Percentiles rank a stretch among this genome's conserved stretches.
Evolutionary conservation across 352 stramenopile species (phyloP).

Genomic region (Pythium rishiriense): DNA sequence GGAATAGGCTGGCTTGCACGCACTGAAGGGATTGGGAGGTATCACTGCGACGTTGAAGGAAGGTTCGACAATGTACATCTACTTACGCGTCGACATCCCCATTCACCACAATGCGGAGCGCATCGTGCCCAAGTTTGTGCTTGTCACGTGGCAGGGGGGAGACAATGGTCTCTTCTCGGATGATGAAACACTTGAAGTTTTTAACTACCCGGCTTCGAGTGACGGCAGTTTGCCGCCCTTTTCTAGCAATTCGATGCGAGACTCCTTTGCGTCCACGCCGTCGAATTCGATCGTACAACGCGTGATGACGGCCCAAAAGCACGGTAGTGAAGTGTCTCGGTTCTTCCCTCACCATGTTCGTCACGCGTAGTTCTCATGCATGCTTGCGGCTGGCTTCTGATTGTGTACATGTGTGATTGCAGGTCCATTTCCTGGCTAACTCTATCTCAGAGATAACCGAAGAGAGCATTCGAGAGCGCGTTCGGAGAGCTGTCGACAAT

Average conservation of each 20-base stretch:
- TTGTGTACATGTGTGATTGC: background rate
- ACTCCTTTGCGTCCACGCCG: conserved; percentile 17
- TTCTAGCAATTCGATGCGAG: conserved; percentile 27
- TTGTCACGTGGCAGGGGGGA: conserved; percentile 82
- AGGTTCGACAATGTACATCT: conserved; percentile 88
- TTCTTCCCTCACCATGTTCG: conserved; percentile 87
- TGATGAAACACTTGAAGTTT: conserved; percentile 42
- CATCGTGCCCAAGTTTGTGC: conserved; percentile 86
- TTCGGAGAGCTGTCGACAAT: conserved; percentile 81
- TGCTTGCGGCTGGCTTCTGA: background rate
- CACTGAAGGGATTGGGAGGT: conserved; percentile 79
- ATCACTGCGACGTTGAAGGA: conserved; percentile 76
- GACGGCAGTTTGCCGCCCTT: conserved; percentile 18
- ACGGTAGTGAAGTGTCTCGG: conserved; percentile 84
- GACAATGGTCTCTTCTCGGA: conserved; percentile 62
- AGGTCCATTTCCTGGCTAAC: conserved; percentile 88
- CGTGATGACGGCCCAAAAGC: conserved; percentile 74
- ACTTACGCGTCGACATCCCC: conserved; percentile 85
- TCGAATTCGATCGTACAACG: conserved; percentile 80
- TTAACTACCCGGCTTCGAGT: conserved; percentile 20
- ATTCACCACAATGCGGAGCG: conserved; percentile 78
- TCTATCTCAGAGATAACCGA: conserved; percentile 76
- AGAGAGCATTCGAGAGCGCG: conserved; percentile 82
- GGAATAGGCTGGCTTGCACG: conserved; percentile 76
- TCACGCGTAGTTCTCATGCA: conserved; percentile 17